Conservation (phyloP, 2,329 filamentous ascomycete genomes). For the Clarireedia monteithiana region DNA sequence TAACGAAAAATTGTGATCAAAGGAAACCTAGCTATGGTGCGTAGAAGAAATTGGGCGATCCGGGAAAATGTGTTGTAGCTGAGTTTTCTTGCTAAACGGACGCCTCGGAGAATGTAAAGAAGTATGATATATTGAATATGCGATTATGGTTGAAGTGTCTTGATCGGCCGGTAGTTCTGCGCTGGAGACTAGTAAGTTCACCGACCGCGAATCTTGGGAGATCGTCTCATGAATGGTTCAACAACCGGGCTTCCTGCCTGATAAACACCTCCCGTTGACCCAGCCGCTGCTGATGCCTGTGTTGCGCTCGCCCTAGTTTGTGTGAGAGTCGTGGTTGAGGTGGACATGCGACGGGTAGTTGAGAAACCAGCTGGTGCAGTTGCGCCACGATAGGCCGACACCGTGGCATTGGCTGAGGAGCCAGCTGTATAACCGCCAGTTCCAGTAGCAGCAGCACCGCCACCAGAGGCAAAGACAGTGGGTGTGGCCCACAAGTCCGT, state of each 20-base stretch:
- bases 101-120: too few species aligned
- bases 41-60: too few species aligned
- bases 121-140: too few species aligned
- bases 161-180: too few species aligned
- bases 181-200: too few species aligned
- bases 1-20: too few species aligned
- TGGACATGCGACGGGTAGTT: background rate
- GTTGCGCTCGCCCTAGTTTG: background rate
- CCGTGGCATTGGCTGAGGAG: background rate
- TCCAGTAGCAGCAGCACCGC: background rate
- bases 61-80: too few species aligned
- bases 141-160: too few species aligned
- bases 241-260: background rate
- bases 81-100: too few species aligned
- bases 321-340: background rate
- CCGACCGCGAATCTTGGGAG: background rate
- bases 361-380: background rate
- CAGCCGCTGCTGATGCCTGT: background rate
- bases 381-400: background rate
- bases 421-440: background rate
- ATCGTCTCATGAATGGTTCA: conserved; percentile 2
- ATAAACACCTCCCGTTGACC: background rate
- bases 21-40: too few species aligned
- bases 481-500: conserved; percentile 3
- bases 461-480: background rate